A percentile compares a stretch with the other conserved stretches of the same genome.
Conservation (phyloP, 1,284 basidiomycete species). For the Apiotrichum mycotoxinovorans region DNA sequence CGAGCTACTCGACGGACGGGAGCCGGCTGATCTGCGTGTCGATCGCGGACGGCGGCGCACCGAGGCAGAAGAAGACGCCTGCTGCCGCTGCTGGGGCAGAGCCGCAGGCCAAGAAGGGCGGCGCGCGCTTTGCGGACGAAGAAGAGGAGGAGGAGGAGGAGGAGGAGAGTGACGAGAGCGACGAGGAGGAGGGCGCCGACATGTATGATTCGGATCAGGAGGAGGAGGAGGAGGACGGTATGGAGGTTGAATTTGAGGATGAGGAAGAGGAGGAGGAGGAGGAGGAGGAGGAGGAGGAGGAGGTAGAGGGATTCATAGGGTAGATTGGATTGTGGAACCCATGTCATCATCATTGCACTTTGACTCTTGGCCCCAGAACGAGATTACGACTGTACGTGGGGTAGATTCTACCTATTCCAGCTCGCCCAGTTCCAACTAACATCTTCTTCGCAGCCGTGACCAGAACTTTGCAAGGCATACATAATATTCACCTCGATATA, state of each 20-base stretch:
- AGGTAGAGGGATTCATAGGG: not conserved
- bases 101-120: constrained; percentile 29
- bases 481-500: no score
- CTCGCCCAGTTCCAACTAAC: no score
- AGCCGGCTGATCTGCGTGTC: constrained; percentile 75
- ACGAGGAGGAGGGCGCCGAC: constrained; percentile 23
- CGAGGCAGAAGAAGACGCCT: constrained; percentile 46
- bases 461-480: no score
- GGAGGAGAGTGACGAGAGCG: constrained; percentile 31
- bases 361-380: not conserved
- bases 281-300: constrained; percentile 49
- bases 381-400: no score
- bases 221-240: constrained; percentile 19
- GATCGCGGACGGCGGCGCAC: constrained; percentile 58
- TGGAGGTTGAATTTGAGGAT: constrained; percentile 21
- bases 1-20: constrained; percentile 75
- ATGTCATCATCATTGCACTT: not conserved
- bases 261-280: constrained; percentile 30
- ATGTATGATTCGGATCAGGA: constrained; percentile 24
- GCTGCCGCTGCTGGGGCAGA: constrained; percentile 21
- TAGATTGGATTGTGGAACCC: not conserved
- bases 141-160: constrained; percentile 33
- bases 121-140: constrained; percentile 21
- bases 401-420: no score
- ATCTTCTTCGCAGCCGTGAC: no score